A percentile compares a stretch with the other conserved stretches of the same genome.
Conservation (phyloP, 1,139 yeast species). For the Wickerhamiella pararugosa region DNA sequence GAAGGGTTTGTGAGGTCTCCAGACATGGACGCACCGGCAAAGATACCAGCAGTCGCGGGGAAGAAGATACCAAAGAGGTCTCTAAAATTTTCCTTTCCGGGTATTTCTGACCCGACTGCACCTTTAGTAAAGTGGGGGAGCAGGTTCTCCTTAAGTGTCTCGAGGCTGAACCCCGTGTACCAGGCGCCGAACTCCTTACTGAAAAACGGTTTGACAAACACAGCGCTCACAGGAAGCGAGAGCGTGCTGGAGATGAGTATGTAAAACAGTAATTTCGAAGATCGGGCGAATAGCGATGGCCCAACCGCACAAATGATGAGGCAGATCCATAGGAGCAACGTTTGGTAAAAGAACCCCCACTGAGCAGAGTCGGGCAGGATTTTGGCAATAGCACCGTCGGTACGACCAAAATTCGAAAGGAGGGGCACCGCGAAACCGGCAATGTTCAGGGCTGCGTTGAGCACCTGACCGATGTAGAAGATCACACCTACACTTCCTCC, state of each 20-base stretch:
- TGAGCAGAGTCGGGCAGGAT: conserved; percentile 43
- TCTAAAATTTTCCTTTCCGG: conserved; percentile 56
- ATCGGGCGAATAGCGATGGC: conserved; percentile 64
- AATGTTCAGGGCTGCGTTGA: conserved; percentile 61
- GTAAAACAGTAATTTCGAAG: conserved; percentile 63
- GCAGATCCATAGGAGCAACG: conserved; percentile 52
- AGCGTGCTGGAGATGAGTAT: conserved; percentile 57
- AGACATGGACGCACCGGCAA: conserved; percentile 99
- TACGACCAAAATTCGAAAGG: conserved; percentile 44
- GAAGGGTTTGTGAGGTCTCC: conserved; percentile 86
- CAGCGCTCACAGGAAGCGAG: conserved; percentile 66
- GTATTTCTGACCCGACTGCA: conserved; percentile 76
- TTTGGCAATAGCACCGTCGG: conserved; percentile 40
- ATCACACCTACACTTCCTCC: conserved; percentile 77
- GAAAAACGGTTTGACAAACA: conserved; percentile 47
- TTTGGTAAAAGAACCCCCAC: conserved; percentile 47
- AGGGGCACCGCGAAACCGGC: conserved; percentile 70
- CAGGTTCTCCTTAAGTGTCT: conserved; percentile 47
- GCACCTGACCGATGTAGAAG: conserved; percentile 61
- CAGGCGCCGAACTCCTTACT: conserved; percentile 31
- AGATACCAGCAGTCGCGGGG: conserved; percentile 96
- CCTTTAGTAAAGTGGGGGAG: conserved; percentile 71
- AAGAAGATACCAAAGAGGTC: conserved; percentile 87
- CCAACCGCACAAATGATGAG: conserved; percentile 72
- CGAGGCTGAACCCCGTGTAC: conserved; percentile 64